A percentile compares a stretch with the other conserved stretches of the same genome.
Evolutionary conservation across 176 grass and related monocot species (phyloP).

Genomic region (Elaeis guineensis): DNA sequence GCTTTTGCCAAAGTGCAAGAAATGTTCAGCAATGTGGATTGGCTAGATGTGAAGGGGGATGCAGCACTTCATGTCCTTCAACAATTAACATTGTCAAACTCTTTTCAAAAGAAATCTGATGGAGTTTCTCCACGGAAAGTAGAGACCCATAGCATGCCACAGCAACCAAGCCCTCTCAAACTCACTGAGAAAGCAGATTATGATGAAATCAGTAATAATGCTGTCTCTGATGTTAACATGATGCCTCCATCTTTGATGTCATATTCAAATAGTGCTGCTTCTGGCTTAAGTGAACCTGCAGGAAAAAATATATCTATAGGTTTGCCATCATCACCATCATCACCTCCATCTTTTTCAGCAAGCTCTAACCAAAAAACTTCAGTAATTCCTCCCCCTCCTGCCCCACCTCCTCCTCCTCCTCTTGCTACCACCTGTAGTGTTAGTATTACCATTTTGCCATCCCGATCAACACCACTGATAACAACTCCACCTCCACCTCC

Average conservation of each 20-base stretch:
- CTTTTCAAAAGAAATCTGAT: conserved; percentile 23
- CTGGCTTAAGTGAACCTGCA: not conserved
- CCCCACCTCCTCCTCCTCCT: too few species aligned
- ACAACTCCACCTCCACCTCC: conserved; percentile 1
- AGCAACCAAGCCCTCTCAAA: conserved; percentile 1
- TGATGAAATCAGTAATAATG: conserved; percentile 26
- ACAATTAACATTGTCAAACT: conserved; percentile 17
- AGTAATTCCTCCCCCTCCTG: conserved; percentile 17
- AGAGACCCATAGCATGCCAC: conserved; percentile 32
- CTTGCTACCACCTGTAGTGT: not conserved
- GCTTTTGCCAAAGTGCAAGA: conserved; percentile 87
- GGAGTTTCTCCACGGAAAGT: conserved; percentile 14
- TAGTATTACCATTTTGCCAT: not conserved
- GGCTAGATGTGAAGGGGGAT: conserved; percentile 51
- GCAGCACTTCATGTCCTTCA: conserved; percentile 25
- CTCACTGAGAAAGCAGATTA: conserved; percentile 12
- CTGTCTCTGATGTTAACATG: conserved; percentile 11
- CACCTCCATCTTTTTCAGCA: conserved; percentile 9
- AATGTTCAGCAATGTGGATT: conserved; percentile 67
- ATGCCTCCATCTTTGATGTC: conserved; percentile 5
- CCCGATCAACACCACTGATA: conserved; percentile 1
- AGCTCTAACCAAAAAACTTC: conserved; percentile 2
- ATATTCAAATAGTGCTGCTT: conserved; percentile 12
- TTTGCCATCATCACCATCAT: not conserved
- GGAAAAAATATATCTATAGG: not conserved